A percentile compares a stretch with the other conserved stretches of the same genome.
Evolutionary conservation across 768 basidiomycete genomes (phyloP).

Genomic region (Boletus rubroflammeus): DNA sequence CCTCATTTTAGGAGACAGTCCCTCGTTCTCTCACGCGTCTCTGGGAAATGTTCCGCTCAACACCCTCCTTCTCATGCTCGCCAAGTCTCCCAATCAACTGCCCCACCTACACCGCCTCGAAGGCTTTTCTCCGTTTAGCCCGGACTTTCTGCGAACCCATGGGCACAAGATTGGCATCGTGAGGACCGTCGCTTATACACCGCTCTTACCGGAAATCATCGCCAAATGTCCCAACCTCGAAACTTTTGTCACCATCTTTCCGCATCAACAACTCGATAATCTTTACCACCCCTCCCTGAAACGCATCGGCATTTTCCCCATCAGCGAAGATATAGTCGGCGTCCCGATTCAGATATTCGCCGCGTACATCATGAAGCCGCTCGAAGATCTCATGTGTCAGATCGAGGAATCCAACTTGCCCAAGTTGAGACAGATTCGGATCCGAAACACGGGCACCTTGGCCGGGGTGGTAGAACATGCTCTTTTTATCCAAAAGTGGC

Average conservation of each 20-base stretch:
- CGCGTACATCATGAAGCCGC: slow-evolving; percentile 39
- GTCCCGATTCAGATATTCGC: slow-evolving; percentile 38
- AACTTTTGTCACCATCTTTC: slow-evolving; percentile 39
- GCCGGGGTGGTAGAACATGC: slow-evolving; percentile 29
- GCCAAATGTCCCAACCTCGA: slow-evolving; percentile 40
- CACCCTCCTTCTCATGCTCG: slow-evolving; percentile 37
- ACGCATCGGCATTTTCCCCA: slow-evolving; percentile 45
- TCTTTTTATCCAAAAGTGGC: slow-evolving; percentile 29
- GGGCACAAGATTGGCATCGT: slow-evolving; percentile 41
- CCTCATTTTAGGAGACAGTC: slow-evolving; percentile 38
- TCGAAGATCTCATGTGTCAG: slow-evolving; percentile 37
- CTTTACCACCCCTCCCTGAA: slow-evolving; percentile 37
- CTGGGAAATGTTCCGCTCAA: slow-evolving; percentile 38
- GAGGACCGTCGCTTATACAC: slow-evolving; percentile 34
- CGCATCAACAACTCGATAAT: slow-evolving; percentile 33
- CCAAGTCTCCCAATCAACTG: slow-evolving; percentile 33
- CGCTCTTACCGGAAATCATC: slow-evolving; percentile 37
- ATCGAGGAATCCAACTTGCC: slow-evolving; percentile 37
- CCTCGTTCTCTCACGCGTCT: slow-evolving; percentile 32
- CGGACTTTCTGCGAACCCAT: slow-evolving; percentile 39
- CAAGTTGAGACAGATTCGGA: slow-evolving; percentile 34
- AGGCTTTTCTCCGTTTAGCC: slow-evolving; percentile 39
- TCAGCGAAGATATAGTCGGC: slow-evolving; percentile 34
- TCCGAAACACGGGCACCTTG: slow-evolving; percentile 41
- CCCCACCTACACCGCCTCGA: slow-evolving; percentile 43